These are phyloP conservation scores for Avicennia marina DNA, from an alignment of 257 asterid genomes.

Conservation along the genomic window DNA sequence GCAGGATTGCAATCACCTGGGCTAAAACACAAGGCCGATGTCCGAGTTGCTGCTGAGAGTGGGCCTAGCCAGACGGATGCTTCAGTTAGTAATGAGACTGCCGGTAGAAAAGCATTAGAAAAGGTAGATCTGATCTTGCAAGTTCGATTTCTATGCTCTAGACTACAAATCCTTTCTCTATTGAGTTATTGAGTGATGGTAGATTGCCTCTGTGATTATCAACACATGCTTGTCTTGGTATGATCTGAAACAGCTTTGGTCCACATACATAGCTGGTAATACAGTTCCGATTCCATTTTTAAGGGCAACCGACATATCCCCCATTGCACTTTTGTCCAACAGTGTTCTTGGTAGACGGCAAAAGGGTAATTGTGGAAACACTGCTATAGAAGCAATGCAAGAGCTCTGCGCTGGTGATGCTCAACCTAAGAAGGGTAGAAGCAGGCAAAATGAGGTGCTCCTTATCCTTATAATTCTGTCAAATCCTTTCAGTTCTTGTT, in stretches of 20 bases:
- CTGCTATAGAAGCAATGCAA: slow-evolving; percentile 83
- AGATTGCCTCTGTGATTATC: neutral
- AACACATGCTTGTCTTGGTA: too few relatives aligned
- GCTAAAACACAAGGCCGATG: slow-evolving; percentile 34
- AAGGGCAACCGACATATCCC: slow-evolving; percentile 92
- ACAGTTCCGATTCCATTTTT: slow-evolving; percentile 92
- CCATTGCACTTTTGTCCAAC: slow-evolving; percentile 87
- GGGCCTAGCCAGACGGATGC: slow-evolving; percentile 29
- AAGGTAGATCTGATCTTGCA: slow-evolving; percentile 48
- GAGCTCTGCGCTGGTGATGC: slow-evolving; percentile 85
- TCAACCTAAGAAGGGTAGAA: slow-evolving; percentile 89
- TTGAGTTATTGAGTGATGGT: too few relatives aligned
- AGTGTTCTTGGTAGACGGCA: slow-evolving; percentile 70
- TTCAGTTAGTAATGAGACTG: slow-evolving; percentile 57
- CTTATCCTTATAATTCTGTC: too few relatives aligned
- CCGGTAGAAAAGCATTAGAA: slow-evolving; percentile 88
- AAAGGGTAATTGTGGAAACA: slow-evolving; percentile 49
- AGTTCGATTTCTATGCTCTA: slow-evolving; percentile 8
- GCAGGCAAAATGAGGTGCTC: slow-evolving; percentile 90
- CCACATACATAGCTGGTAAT: slow-evolving; percentile 95
- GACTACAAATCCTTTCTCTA: too few relatives aligned
- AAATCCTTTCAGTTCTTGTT: neutral
- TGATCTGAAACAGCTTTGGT: slow-evolving; percentile 61
- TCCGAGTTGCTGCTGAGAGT: slow-evolving; percentile 29
- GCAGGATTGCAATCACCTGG: slow-evolving; percentile 39